Evolutionary conservation across 148 eudicot species (phyloP), one percentile per base, ranked within the genome.

Genomic region (Talinum fruticosum): DNA sequence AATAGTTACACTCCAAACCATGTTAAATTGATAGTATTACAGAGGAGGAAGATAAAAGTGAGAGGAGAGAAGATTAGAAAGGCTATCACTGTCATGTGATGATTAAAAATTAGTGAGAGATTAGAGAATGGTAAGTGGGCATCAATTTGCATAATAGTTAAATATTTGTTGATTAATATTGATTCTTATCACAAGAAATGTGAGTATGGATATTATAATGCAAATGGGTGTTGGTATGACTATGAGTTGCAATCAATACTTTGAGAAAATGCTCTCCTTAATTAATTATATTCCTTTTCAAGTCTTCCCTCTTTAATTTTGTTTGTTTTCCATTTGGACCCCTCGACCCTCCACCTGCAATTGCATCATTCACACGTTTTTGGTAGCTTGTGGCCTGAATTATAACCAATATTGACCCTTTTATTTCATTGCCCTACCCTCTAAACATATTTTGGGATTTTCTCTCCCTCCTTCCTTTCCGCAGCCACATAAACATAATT

Each of bases 301-400:
- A 82, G 81, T 74, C 81, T 78, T 74, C 84, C 78, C 78, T 74
- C 53, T 82, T 82, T 82, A 81, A n/a, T n/a, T 82, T 82, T 82
- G 84, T 82, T 82, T 82, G 84, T 74, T 78, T 82, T 75, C 74
- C 78, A 44, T 54, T 66, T 77, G 79, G 80, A 72, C 51, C 59
- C 71, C 26, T 76, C 77, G 44, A 35, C 28, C 69, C 44, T 51
- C 66, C 78, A 82, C 84, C 84, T 73, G 28, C 81, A 73, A 54
- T 82, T 73, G 78, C 84, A 82, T 74, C 81, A 82, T 62, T 61
- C 77, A 78, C 84, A 82, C 75, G 78, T 78, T 78, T 78, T 77
- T 78, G 81, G 45, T 78, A 69, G 74, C 75, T 78, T 78, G 71
- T 78, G 78, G 75, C 71, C 78, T 73, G 51, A 82, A 82, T 82